These are phyloP conservation scores for Phytophthora sp. DNA, from an alignment of 352 stramenopile species.

Conservation along the genomic window DNA sequence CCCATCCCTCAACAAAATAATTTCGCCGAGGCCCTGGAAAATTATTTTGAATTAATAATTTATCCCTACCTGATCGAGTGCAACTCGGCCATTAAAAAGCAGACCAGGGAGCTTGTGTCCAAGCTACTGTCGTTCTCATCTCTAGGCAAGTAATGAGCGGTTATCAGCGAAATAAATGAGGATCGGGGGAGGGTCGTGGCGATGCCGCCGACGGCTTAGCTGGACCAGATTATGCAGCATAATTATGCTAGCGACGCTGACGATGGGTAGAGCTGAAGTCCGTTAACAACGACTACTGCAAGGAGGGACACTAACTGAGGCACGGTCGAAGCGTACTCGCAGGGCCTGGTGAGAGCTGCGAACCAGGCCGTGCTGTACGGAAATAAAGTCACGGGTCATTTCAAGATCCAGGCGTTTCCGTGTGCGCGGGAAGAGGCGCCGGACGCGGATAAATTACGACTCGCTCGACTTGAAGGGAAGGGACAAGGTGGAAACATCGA, in stretches of 20 bases:
- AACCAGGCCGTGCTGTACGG: constrained; percentile 41
- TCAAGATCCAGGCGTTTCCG: constrained; percentile 37
- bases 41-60: too few species aligned
- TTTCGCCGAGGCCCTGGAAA: too few species aligned
- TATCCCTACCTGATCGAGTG: too few species aligned
- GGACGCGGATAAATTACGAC: constrained; percentile 30
- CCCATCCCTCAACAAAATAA: too few species aligned
- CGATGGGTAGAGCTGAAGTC: constrained; percentile 42
- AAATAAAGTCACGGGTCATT: constrained; percentile 42
- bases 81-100: constrained; percentile 29
- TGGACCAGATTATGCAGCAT: constrained; percentile 39
- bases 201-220: constrained; percentile 14
- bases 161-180: not conserved
- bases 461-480: constrained; percentile 20
- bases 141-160: constrained; percentile 4
- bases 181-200: too few species aligned
- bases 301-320: constrained; percentile 42
- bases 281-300: constrained; percentile 42
- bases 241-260: constrained; percentile 31
- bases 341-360: constrained; percentile 30
- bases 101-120: constrained; percentile 38
- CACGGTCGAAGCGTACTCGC: constrained; percentile 40
- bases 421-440: constrained; percentile 42
- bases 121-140: constrained; percentile 38
- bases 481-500: constrained; percentile 26